Percentiles rank a stretch among this genome's conserved stretches.
These are phyloP conservation scores for Phaeotremella fagi DNA, from an alignment of 768 basidiomycete species.

Conservation along the genomic window DNA sequence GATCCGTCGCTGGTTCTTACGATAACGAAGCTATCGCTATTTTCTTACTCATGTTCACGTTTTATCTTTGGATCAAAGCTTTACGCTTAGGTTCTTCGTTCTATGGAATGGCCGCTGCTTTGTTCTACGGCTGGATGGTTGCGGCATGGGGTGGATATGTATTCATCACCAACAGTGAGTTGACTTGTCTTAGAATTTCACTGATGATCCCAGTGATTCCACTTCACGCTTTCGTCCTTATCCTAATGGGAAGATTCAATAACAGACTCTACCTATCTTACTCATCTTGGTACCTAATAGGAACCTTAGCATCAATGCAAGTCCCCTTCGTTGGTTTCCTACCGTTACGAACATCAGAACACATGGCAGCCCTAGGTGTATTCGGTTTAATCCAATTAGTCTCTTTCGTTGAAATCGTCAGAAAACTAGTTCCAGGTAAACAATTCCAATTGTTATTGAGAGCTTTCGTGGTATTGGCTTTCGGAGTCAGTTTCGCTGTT, in stretches of 20 bases:
- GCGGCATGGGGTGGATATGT: constrained; percentile 98
- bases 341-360: constrained; percentile 94
- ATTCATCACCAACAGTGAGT: constrained; percentile 88
- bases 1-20: constrained; percentile 97
- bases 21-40: constrained; percentile 99
- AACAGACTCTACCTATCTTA: constrained; percentile 89
- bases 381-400: constrained; percentile 95
- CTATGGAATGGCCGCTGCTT: constrained; percentile 79
- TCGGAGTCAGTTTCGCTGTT: constrained; percentile 65
- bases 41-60: constrained; percentile 99
- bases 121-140: constrained; percentile 99
- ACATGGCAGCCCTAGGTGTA: constrained; percentile 97
- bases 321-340: constrained; percentile 99
- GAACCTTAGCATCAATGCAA: constrained; percentile 96
- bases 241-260: constrained; percentile 93
- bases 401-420: constrained; percentile 82
- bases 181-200: not conserved
- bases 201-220: constrained; percentile 65
- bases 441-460: constrained; percentile 83
- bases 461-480: constrained; percentile 62
- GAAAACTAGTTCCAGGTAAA: constrained; percentile 81
- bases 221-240: constrained; percentile 84
- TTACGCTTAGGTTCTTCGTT: constrained; percentile 89
- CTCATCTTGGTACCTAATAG: constrained; percentile 96
- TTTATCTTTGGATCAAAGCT: constrained; percentile 94